Percentiles rank a stretch among this genome's conserved stretches.
Evolutionary conservation across 176 grass and related monocot species (phyloP).

Genomic region (Ensete ventricosum): DNA sequence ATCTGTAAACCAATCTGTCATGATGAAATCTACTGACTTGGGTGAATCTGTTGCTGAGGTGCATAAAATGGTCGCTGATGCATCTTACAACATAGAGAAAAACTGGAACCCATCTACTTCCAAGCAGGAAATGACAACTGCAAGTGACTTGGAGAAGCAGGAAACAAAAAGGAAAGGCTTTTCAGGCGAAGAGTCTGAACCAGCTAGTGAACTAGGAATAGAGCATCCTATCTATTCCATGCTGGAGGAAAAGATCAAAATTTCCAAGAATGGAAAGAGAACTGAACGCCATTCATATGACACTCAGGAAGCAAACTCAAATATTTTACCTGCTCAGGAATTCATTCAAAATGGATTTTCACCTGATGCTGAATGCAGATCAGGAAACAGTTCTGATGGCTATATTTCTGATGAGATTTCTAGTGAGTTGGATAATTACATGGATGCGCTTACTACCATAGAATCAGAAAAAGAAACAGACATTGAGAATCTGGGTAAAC

Average conservation of each 20-base stretch:
- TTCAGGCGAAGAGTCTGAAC: not conserved
- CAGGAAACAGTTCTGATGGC: constrained; percentile 48
- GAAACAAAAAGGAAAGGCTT: not conserved
- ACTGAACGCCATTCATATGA: not conserved
- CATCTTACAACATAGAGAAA: constrained; percentile 24
- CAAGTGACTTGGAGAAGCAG: not conserved
- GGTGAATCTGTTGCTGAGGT: constrained; percentile 33
- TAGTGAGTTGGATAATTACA: constrained; percentile 41
- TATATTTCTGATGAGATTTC: constrained; percentile 52
- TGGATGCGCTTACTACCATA: constrained; percentile 57
- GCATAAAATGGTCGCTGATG: constrained; percentile 45
- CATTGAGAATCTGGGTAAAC: constrained; percentile 27
- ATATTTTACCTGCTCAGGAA: constrained; percentile 27
- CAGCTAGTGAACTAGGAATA: not conserved
- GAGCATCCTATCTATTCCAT: not conserved
- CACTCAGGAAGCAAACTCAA: constrained; percentile 33
- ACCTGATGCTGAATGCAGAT: constrained; percentile 4
- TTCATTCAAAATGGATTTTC: constrained; percentile 16
- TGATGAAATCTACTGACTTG: constrained; percentile 35
- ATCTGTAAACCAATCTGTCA: constrained; percentile 25
- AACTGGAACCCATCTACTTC: not conserved
- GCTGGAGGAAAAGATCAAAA: not conserved
- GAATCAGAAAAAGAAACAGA: constrained; percentile 70
- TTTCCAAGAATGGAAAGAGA: constrained; percentile 14
- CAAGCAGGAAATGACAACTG: not conserved